Percentiles rank a stretch among this genome's conserved stretches.
Evolutionary conservation across 2,329 filamentous ascomycete species (phyloP).

Genomic region (Cordyceps cateniannulata): DNA sequence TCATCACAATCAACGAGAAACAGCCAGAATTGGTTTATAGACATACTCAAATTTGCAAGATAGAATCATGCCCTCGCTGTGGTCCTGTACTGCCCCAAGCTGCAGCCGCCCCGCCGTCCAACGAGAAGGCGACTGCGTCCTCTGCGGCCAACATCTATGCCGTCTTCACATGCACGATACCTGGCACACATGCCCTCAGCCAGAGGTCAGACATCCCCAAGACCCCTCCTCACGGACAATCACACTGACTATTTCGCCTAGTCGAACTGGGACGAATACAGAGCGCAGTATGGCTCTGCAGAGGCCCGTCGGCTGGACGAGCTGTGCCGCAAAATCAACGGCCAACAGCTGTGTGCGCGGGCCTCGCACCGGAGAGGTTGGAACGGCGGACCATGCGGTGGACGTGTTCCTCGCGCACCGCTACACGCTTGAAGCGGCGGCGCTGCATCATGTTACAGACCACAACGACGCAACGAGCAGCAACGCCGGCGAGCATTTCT

Average conservation of each 20-base stretch:
- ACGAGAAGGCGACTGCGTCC: slow-evolving; percentile 19
- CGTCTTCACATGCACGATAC: slow-evolving; percentile 17
- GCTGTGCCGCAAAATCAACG: slow-evolving; percentile 16
- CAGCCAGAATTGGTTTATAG: too few relatives aligned
- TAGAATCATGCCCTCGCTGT: background rate
- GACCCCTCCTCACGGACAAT: background rate
- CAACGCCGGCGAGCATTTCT: slow-evolving; percentile 18
- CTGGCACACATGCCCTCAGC: slow-evolving; percentile 11
- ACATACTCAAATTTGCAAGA: too few relatives aligned
- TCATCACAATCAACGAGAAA: too few relatives aligned
- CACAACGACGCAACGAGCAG: too few relatives aligned
- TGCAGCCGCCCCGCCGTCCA: slow-evolving; percentile 18
- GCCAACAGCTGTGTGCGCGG: slow-evolving; percentile 15
- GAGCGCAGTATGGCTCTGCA: slow-evolving; percentile 15
- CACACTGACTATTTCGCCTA: background rate
- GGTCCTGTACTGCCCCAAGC: background rate
- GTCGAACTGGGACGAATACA: slow-evolving; percentile 16
- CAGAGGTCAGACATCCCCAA: slow-evolving; percentile 18
- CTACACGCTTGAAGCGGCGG: slow-evolving; percentile 2
- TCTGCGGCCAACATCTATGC: slow-evolving; percentile 22
- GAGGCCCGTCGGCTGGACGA: slow-evolving; percentile 17
- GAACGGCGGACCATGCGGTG: slow-evolving; percentile 11
- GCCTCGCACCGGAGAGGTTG: slow-evolving; percentile 21
- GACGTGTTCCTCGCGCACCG: slow-evolving; percentile 18
- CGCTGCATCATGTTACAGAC: background rate